Evolutionary conservation across 208 protist genomes (phyloP).

Genomic region (Wallacemonas sp.): DNA sequence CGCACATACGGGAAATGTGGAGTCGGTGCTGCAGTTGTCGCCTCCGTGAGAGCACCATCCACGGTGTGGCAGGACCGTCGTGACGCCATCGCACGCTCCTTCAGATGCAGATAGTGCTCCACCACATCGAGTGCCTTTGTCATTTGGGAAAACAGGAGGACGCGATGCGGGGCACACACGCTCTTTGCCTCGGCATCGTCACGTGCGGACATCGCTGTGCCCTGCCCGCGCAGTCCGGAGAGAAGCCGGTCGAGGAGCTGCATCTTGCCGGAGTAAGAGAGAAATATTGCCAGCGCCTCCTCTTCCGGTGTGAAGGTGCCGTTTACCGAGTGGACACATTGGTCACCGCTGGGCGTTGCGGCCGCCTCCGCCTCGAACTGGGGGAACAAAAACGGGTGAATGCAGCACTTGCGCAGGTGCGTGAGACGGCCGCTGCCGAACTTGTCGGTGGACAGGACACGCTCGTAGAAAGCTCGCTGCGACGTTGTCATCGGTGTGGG

Average conservation of each 20-base stretch:
- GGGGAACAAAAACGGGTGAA: slow-evolving; percentile 40
- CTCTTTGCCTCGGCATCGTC: no score
- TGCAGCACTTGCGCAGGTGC: slow-evolving; percentile 48
- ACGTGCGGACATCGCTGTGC: slow-evolving; percentile 18
- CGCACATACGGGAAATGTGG: slow-evolving; percentile 60
- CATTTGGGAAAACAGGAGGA: slow-evolving; percentile 97
- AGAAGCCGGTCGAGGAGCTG: slow-evolving; percentile 93
- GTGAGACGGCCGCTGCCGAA: slow-evolving; percentile 27
- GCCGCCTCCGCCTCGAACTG: slow-evolving; percentile 12
- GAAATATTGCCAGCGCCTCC: slow-evolving; percentile 18
- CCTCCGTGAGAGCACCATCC: no score
- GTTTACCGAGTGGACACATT: no score
- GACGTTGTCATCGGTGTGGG: slow-evolving; percentile 79
- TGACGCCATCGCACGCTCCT: slow-evolving; percentile 21
- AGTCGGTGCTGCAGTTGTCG: neutral
- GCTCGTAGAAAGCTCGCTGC: slow-evolving; percentile 89
- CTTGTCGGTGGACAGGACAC: slow-evolving; percentile 8
- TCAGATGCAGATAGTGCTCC: slow-evolving; percentile 81
- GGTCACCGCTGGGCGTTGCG: neutral
- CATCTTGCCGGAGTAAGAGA: slow-evolving; percentile 81
- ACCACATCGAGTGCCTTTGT: slow-evolving; percentile 93
- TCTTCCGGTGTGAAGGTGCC: neutral
- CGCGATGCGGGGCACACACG: slow-evolving; percentile 67
- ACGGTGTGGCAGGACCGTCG: neutral
- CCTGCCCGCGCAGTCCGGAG: slow-evolving; percentile 57